Evolutionary conservation across 768 basidiomycete genomes (phyloP).

Genomic region (Podaxis pistillaris): DNA sequence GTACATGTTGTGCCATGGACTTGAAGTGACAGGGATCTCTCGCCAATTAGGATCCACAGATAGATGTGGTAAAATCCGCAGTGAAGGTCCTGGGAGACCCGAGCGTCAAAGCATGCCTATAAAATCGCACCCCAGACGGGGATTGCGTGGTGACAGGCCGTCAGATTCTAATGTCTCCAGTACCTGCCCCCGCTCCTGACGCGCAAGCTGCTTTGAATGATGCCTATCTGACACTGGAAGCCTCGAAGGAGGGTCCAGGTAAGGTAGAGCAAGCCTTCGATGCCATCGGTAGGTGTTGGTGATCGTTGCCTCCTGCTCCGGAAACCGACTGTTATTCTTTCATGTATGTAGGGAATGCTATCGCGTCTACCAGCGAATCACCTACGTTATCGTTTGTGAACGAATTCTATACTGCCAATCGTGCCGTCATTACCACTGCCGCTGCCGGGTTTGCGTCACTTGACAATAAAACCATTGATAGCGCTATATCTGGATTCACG

Average conservation of each 20-base stretch:
- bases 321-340: neutral
- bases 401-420: slow-evolving; percentile 23
- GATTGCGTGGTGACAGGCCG: no score
- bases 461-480: slow-evolving; percentile 23
- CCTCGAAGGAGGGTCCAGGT: neutral
- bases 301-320: neutral
- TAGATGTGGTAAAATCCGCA: no score
- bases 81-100: no score
- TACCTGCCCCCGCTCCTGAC: neutral
- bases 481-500: slow-evolving; percentile 24
- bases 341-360: neutral
- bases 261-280: slow-evolving; percentile 5
- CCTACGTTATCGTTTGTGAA: slow-evolving; percentile 12
- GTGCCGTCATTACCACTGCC: neutral
- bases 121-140: no score
- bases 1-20: no score
- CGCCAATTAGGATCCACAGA: no score
- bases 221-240: neutral
- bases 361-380: neutral
- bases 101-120: no score
- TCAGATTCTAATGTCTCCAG: neutral
- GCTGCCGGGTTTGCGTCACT: slow-evolving; percentile 13
- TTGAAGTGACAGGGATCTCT: no score
- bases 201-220: neutral
- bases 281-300: neutral